phyloP scores from a whole-genome alignment of 225 moss, liverwort and hornwort species.

The Neckera pumila region DNA sequence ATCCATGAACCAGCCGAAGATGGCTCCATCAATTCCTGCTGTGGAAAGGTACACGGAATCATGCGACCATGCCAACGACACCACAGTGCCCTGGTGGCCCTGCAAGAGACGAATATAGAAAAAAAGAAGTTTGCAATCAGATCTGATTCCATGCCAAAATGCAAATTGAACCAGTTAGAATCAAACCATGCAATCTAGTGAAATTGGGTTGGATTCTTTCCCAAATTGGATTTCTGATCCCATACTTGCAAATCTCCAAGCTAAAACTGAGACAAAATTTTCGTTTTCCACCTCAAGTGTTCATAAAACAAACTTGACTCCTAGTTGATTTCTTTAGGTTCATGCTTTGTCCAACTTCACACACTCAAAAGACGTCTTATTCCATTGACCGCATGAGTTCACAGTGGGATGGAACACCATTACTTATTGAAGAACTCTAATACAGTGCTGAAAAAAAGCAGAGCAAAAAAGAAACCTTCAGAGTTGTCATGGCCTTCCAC shows the following conservation, averaged over 20 bases:
- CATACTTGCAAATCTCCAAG: neutral
- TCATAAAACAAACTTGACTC: neutral
- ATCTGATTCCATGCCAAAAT: neutral
- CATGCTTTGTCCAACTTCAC: neutral
- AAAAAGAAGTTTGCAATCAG: neutral
- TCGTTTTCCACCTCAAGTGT: neutral
- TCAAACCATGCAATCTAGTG: neutral
- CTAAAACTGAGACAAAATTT: neutral
- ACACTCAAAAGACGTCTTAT: neutral
- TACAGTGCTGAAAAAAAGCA: too few species aligned
- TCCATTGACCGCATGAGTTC: neutral
- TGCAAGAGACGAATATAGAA: neutral
- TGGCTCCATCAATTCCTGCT: constrained; percentile 69
- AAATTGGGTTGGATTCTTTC: neutral
- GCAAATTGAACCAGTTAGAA: neutral
- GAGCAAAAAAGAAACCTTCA: constrained; percentile 30
- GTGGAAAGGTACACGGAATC: constrained; percentile 67
- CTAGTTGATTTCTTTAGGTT: neutral
- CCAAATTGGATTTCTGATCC: neutral
- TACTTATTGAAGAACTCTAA: neutral
- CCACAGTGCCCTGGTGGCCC: constrained; percentile 65
- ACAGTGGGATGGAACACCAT: neutral
- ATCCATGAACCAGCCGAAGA: constrained; percentile 75
- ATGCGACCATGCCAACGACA: constrained; percentile 62
- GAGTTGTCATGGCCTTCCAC: constrained; percentile 40